phyloP scores from a whole-genome alignment of 257 asterid species.

The Lycium barbarum region DNA sequence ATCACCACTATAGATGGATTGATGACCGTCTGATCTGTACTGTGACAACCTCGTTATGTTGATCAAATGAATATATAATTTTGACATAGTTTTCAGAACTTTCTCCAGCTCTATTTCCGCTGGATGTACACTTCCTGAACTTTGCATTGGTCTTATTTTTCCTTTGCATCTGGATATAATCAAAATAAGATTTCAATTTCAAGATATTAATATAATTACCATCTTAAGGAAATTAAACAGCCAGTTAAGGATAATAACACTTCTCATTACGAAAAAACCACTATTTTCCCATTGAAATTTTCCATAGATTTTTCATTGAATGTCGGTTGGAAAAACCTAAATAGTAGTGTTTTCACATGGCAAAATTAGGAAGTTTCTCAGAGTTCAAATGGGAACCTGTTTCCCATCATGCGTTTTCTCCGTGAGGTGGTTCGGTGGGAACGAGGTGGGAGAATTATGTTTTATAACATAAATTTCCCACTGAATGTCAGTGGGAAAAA shows the following conservation, averaged over 20 bases:
- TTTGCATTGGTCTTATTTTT: slow-evolving; percentile 26
- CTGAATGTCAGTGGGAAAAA: too few species aligned
- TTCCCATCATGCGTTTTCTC: too few species aligned
- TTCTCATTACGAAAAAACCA: too few species aligned
- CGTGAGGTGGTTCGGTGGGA: too few species aligned
- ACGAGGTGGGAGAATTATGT: too few species aligned
- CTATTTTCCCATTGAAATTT: too few species aligned
- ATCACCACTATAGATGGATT: slow-evolving; percentile 33
- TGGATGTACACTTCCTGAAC: slow-evolving; percentile 8
- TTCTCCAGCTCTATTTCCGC: slow-evolving; percentile 36
- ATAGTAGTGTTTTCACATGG: too few species aligned
- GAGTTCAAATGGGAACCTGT: too few species aligned
- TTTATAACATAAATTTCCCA: too few species aligned
- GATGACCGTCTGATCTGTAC: slow-evolving; percentile 42
- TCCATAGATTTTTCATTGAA: too few species aligned
- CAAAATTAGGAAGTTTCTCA: too few species aligned
- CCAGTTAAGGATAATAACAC: not conserved
- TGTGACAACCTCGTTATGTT: slow-evolving; percentile 41
- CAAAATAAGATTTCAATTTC: not conserved
- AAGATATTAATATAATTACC: not conserved
- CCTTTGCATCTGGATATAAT: slow-evolving; percentile 23
- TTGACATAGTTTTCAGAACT: slow-evolving; percentile 35
- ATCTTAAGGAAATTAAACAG: not conserved
- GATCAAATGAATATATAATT: slow-evolving; percentile 34
- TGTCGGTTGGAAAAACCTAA: too few species aligned